Percentiles rank a stretch among this genome's conserved stretches.
phyloP scores from a whole-genome alignment of 176 grass and related monocot genomes.

The Oryza glumipatula region DNA sequence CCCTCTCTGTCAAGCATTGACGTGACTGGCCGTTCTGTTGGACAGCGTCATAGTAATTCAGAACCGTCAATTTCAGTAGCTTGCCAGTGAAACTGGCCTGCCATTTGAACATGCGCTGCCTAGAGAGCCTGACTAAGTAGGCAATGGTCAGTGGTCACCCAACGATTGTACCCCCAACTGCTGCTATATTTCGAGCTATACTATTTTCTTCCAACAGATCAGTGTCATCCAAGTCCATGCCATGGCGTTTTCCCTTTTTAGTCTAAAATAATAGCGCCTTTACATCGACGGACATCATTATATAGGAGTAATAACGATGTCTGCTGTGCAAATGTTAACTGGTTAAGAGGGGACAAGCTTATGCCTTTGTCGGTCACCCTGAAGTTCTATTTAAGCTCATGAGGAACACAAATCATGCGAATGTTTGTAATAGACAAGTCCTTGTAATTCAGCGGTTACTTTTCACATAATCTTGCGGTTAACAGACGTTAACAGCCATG shows the following conservation, averaged over 20 bases:
- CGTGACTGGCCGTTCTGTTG: no score
- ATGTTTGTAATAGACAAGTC: no score
- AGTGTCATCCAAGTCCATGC: not conserved
- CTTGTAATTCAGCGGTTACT: not conserved
- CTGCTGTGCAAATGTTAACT: not conserved
- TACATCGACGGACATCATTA: constrained; percentile 13
- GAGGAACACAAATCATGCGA: no score
- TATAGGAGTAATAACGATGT: constrained; percentile 22
- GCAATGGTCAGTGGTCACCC: not conserved
- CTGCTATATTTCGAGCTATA: not conserved
- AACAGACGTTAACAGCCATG: not conserved
- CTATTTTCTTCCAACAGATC: not conserved
- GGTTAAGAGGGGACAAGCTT: not conserved
- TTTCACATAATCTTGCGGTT: not conserved
- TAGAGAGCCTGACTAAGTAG: not conserved
- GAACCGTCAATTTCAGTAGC: not conserved
- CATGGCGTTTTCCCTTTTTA: not conserved
- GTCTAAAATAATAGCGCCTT: not conserved
- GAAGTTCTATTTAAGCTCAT: no score
- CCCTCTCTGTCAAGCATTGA: no score
- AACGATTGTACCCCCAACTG: not conserved
- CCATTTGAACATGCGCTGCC: not conserved
- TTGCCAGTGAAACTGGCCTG: not conserved
- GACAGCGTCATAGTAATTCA: not conserved
- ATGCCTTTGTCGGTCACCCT: not conserved